These are phyloP conservation scores for Orbilia quercus DNA, from an alignment of 2,329 filamentous ascomycete genomes.

Conservation along the genomic window DNA sequence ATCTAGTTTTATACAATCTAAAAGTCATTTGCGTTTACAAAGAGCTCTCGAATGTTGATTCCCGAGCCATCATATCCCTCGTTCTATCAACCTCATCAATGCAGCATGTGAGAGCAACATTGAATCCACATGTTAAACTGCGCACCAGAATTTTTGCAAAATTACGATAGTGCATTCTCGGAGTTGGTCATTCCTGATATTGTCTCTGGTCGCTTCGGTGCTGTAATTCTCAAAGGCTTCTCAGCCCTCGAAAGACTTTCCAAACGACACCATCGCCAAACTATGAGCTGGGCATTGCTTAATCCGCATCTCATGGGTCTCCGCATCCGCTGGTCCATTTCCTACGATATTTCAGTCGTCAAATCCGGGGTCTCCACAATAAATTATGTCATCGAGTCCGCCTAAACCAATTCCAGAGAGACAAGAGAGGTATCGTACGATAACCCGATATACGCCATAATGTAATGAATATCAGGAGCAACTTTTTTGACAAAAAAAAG, in stretches of 20 bases:
- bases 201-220: no score
- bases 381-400: not conserved
- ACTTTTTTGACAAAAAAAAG: not conserved
- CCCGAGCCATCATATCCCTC: no score
- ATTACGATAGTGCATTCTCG: no score
- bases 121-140: no score
- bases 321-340: conserved; percentile 10
- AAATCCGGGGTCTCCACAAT: conserved; percentile 45
- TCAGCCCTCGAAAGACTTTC: not conserved
- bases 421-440: not conserved
- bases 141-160: no score
- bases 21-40: no score
- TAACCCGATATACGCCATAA: not conserved
- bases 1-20: no score
- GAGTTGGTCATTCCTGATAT: no score
- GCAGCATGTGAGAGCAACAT: no score
- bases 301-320: not conserved
- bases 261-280: not conserved
- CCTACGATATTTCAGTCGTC: conserved; percentile 9
- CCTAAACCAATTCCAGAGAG: not conserved
- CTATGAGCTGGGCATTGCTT: not conserved
- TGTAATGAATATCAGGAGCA: conserved; percentile 20
- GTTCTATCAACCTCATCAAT: no score
- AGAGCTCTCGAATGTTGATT: no score
- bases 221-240: no score